A percentile compares a stretch with the other conserved stretches of the same genome.
These are phyloP conservation scores for Populus trichocarpa DNA, from an alignment of 441 rosid species.

Conservation along the genomic window DNA sequence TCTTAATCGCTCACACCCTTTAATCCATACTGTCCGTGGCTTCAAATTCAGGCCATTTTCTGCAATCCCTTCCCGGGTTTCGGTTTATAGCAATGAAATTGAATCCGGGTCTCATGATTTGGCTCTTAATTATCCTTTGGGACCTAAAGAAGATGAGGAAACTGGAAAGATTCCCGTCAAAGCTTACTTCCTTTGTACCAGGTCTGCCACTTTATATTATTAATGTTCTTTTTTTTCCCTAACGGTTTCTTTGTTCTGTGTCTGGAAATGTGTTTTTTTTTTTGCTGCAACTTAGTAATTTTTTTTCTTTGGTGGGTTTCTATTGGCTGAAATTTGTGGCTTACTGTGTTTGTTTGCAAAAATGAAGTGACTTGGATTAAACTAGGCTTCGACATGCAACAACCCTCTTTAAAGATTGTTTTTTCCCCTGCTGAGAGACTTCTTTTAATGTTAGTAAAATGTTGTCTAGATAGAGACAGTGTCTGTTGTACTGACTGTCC, in stretches of 20 bases:
- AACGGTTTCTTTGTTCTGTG: not conserved
- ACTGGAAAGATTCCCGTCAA: constrained; percentile 67
- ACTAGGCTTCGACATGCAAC: not conserved
- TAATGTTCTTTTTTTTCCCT: not conserved
- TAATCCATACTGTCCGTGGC: constrained; percentile 9
- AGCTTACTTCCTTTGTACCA: constrained; percentile 79
- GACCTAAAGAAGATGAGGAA: constrained; percentile 53
- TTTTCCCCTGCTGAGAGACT: not conserved
- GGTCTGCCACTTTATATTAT: constrained; percentile 33
- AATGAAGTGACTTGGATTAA: no score
- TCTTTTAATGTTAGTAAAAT: not conserved
- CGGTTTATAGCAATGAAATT: constrained; percentile 45
- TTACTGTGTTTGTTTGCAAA: not conserved
- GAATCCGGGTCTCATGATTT: constrained; percentile 52
- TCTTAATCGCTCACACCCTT: constrained; percentile 1
- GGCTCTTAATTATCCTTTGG: constrained; percentile 28
- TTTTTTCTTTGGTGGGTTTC: not conserved
- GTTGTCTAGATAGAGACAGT: not conserved
- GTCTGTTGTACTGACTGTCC: not conserved
- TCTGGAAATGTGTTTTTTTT: not conserved
- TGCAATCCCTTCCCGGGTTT: constrained; percentile 55
- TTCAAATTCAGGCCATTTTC: constrained; percentile 43
- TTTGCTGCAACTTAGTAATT: not conserved
- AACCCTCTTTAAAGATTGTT: not conserved
- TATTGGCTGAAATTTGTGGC: not conserved